These are phyloP conservation scores for Pseudofabraea citricarpa DNA, from an alignment of 2,329 filamentous ascomycete genomes.

Conservation along the genomic window DNA sequence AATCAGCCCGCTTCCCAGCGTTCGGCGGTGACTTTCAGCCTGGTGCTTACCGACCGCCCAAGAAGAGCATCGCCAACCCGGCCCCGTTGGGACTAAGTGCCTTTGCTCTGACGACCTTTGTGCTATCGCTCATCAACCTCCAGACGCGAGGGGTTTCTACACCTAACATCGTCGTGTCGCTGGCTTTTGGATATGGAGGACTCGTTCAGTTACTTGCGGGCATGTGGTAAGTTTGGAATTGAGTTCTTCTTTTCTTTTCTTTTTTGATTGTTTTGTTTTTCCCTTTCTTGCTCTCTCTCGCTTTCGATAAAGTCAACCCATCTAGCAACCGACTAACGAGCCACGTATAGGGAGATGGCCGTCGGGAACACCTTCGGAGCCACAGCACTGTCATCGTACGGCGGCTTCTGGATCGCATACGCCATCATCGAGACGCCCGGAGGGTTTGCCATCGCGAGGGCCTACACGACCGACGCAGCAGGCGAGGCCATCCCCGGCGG, in stretches of 20 bases:
- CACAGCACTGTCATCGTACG: slow-evolving; percentile 57
- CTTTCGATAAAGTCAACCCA: no score
- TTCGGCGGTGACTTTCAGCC: slow-evolving; percentile 58
- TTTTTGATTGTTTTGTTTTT: no score
- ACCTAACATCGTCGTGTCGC: slow-evolving; percentile 49
- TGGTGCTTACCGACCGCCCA: slow-evolving; percentile 49
- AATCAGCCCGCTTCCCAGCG: slow-evolving; percentile 40
- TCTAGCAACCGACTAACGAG: not conserved
- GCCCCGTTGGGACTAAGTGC: slow-evolving; percentile 54
- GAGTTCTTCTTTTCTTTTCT: not conserved
- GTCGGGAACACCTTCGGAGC: slow-evolving; percentile 61
- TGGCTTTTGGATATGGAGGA: slow-evolving; percentile 60
- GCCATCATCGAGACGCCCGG: slow-evolving; percentile 54
- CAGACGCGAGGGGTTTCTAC: slow-evolving; percentile 37
- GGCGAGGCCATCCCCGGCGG: slow-evolving; percentile 15
- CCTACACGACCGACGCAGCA: slow-evolving; percentile 25
- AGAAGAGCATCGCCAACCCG: slow-evolving; percentile 52
- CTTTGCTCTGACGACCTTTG: slow-evolving; percentile 60
- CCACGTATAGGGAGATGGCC: slow-evolving; percentile 50
- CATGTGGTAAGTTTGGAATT: slow-evolving; percentile 49
- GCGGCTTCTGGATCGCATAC: slow-evolving; percentile 57
- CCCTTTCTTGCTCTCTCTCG: no score
- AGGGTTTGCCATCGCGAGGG: slow-evolving; percentile 44
- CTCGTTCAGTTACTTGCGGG: slow-evolving; percentile 64
- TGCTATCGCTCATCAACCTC: slow-evolving; percentile 54